Percentiles rank a stretch among this genome's conserved stretches.
phyloP scores from a whole-genome alignment of 805 yeast species.

The Pichia nakasei region DNA sequence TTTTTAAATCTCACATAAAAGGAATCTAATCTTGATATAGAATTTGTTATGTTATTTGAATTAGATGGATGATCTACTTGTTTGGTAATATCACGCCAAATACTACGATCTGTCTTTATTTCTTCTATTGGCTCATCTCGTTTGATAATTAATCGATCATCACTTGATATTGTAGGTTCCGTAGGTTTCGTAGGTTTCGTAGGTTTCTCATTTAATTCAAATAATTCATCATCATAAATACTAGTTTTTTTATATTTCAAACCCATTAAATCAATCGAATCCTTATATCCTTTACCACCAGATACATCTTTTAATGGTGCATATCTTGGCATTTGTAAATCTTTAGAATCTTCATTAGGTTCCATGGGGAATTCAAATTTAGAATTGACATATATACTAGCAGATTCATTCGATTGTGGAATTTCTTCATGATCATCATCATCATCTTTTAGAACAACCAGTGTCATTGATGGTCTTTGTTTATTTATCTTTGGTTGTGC shows the following conservation, averaged over 20 bases:
- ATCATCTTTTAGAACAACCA: conserved; percentile 2
- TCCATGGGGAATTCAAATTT: conserved; percentile 26
- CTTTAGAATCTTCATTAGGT: neutral
- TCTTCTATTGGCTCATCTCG: neutral
- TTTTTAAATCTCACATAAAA: conserved; percentile 12
- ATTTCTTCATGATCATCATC: neutral
- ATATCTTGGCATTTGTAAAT: neutral
- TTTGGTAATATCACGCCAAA: too few relatives aligned
- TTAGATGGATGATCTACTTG: neutral
- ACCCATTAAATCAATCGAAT: conserved; percentile 11
- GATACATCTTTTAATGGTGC: conserved; percentile 4
- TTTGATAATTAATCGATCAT: too few relatives aligned
- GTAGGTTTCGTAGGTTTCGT: too few relatives aligned
- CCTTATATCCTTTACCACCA: conserved; percentile 8
- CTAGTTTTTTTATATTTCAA: neutral
- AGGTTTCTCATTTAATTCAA: conserved; percentile 3
- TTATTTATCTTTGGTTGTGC: conserved; percentile 8
- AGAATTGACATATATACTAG: conserved; percentile 24
- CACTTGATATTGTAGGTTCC: too few relatives aligned
- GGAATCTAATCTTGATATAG: conserved; percentile 8
- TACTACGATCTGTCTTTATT: neutral
- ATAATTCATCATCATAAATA: conserved; percentile 8
- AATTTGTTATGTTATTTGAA: neutral
- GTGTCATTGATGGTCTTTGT: conserved; percentile 1
- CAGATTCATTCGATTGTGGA: conserved; percentile 7